Base-by-base conservation (phyloP, 1,139 yeast genomes). In the Debaryomyces udenii region DNA sequence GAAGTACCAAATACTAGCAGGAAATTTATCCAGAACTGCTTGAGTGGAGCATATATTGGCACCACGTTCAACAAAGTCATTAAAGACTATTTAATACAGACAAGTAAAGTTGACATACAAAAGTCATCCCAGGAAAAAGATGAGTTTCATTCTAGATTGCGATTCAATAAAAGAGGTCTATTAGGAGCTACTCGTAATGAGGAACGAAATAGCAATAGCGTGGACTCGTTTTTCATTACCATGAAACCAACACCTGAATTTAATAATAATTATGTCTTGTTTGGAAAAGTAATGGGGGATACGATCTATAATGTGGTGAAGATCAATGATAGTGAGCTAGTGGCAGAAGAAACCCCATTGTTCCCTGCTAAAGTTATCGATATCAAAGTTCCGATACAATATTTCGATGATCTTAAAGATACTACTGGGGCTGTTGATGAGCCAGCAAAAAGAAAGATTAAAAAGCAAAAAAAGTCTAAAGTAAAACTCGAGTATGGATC, bases 271-370 rank as follows among this genome's bases (percentile, higher is more conserved):
- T 70, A 71, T 46, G 80, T 83, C 0, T 56, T 83, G 13, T 70
- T 87, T 52, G 96, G 95, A 1, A 75, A 78, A 45, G 66, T 86
- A 9, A 74, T 72, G 2, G 89, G 83, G 1, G 81, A 80, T 24
- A 69, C 86, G 0, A 71, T 81, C 18, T 75, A 75, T 62, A 80
- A 73, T 31, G 74, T 82, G 9, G 59, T 76, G 34, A 68, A 70
- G 38, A 81, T 85, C 7, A 64, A 73, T 2, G 78, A 78, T 32
- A 68, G 75, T 9, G 86, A 81, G 43, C 48, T 74, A 27, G 73
- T 62, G 4, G 62, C 62, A 0, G 70, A 68, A 17, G 68, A 66
- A 1, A 54, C 57, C 26, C 85, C 84, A 1, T 37, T 79, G 17
- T 80, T 72, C 50, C 87, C 88, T 0, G 75, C 77, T 0, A 57